phyloP scores from a whole-genome alignment of 2,329 filamentous ascomycete species.

The Fusarium oligoseptatum region DNA sequence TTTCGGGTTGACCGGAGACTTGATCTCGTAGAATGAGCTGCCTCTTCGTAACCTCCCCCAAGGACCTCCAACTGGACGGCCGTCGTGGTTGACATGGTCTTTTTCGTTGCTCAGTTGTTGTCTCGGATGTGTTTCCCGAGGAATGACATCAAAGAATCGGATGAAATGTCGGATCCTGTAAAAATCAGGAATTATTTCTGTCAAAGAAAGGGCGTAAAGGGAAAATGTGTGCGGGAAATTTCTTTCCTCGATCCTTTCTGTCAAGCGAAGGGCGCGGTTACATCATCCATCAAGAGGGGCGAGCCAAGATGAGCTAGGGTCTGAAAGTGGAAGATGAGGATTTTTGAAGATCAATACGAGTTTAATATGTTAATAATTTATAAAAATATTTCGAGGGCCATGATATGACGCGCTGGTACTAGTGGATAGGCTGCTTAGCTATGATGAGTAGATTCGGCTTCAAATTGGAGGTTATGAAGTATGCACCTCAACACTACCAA shows the following conservation, averaged over 20 bases:
- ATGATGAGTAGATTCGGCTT: no score
- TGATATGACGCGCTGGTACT: neutral
- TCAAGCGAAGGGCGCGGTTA: conserved; percentile 32
- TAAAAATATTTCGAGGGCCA: neutral
- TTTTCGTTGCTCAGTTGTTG: neutral
- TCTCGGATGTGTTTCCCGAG: neutral
- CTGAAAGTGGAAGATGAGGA: fast-evolving
- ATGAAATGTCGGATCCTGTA: neutral
- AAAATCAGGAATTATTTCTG: neutral
- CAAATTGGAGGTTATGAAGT: neutral
- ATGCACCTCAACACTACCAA: neutral
- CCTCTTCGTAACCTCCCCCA: conserved; percentile 18
- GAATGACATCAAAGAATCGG: neutral
- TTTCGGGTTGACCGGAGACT: conserved; percentile 23
- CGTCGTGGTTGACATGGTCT: conserved; percentile 32
- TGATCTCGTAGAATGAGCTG: neutral
- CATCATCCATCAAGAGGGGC: conserved; percentile 12
- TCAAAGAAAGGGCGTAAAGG: neutral
- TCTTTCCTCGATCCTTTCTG: neutral
- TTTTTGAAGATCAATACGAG: neutral
- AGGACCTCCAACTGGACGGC: conserved; percentile 30
- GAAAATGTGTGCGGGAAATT: neutral
- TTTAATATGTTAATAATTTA: no score
- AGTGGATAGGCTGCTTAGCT: no score
- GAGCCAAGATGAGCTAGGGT: neutral